A percentile compares a stretch with the other conserved stretches of the same genome.
These are phyloP conservation scores for Pseudogymnoascus sp. DNA, from an alignment of 2,329 filamentous ascomycete species.

Conservation along the genomic window DNA sequence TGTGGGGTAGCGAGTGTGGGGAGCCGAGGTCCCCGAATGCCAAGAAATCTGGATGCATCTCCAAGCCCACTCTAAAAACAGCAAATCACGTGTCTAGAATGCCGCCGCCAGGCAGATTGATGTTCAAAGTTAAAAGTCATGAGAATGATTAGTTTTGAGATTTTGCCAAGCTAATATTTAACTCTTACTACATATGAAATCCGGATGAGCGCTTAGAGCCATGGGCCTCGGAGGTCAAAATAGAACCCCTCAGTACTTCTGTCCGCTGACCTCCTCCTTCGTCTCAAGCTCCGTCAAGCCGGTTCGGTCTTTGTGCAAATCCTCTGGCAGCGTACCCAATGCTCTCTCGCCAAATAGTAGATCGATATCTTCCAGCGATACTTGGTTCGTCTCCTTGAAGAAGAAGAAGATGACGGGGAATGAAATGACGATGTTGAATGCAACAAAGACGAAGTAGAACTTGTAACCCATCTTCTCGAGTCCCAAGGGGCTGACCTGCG, in stretches of 20 bases:
- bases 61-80: neutral
- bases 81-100: neutral
- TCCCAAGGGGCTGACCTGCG: conserved; percentile 47
- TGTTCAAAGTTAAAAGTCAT: neutral
- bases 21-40: neutral
- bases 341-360: conserved; percentile 45
- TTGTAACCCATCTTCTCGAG: conserved; percentile 40
- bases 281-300: neutral
- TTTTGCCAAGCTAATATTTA: neutral
- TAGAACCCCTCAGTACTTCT: neutral
- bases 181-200: conserved; percentile 5
- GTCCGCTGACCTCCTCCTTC: neutral
- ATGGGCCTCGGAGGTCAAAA: neutral
- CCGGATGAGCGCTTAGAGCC: neutral
- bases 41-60: neutral
- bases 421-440: conserved; percentile 33
- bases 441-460: conserved; percentile 50
- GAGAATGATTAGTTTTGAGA: neutral
- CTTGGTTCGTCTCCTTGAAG: conserved; percentile 44
- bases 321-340: conserved; percentile 36
- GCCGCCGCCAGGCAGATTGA: neutral
- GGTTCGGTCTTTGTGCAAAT: conserved; percentile 28
- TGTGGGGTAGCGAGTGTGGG: conserved; percentile 2
- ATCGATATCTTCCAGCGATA: conserved; percentile 49
- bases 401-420: conserved; percentile 40